phyloP scores from a whole-genome alignment of 1,139 yeast species.

The Saccharomyces uvarum region DNA sequence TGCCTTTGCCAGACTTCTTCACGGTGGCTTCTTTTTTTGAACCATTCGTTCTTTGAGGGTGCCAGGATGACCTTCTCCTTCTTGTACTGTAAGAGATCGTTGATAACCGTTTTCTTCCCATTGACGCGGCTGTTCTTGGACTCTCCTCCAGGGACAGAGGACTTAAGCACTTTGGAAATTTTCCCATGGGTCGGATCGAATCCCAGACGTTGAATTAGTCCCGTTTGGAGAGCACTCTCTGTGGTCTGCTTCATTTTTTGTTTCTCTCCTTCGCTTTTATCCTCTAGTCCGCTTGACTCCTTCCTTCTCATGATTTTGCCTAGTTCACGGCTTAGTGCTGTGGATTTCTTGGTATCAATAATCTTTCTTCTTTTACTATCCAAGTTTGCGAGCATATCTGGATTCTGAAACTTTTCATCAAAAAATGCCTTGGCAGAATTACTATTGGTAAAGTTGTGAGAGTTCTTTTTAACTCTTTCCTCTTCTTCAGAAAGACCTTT shows the following conservation, averaged over 20 bases:
- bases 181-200: constrained; percentile 43
- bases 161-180: constrained; percentile 17
- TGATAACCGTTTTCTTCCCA: constrained; percentile 21
- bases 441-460: constrained; percentile 33
- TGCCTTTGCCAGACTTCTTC: constrained; percentile 24
- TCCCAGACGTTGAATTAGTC: constrained; percentile 40
- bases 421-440: constrained; percentile 43
- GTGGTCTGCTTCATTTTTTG: constrained; percentile 17
- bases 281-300: not conserved
- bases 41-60: constrained; percentile 27
- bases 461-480: constrained; percentile 17
- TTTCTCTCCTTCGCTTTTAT: constrained; percentile 6
- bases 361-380: constrained; percentile 27
- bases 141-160: not conserved
- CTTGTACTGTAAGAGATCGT: constrained; percentile 30
- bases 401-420: constrained; percentile 42
- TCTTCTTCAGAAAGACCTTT: constrained; percentile 15
- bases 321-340: constrained; percentile 16
- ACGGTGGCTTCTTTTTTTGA: constrained; percentile 23
- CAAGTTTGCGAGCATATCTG: constrained; percentile 37
- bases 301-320: constrained; percentile 9
- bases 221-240: constrained; percentile 35
- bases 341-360: constrained; percentile 21
- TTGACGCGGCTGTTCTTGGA: constrained; percentile 9
- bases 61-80: constrained; percentile 30